Base-by-base conservation (phyloP, 345 rosid species). In the Xanthoceras sorbifolium region DNA sequence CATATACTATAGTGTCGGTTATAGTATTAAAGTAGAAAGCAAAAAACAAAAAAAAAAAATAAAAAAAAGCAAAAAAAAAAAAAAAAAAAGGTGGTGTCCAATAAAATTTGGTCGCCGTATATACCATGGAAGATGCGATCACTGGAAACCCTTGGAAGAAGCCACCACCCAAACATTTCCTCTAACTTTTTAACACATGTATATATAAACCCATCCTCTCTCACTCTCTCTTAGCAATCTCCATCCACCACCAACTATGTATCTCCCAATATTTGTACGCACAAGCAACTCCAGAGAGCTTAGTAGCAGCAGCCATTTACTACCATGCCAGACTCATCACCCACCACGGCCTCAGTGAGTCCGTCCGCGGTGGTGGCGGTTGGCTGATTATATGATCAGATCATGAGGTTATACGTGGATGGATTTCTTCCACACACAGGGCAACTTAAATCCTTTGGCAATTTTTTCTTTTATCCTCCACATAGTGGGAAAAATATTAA, bases 51-150 rank as follows among this genome's bases (percentile, higher is more conserved):
- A 18, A 2, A 68, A 12, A 36, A 38, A 48, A 40, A 59, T 63
- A 22, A 17, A 20, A 20, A 3, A 64, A 36, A 63, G 72, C 0
- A 23, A 50, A 72, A 28, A 3, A 42, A 54, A 64, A 66, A 77
- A 14, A 29, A 5, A 9, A 7, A 77, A 29, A 62, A 69, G 68
- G 59, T 15, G 12, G 81, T 32, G 73, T 74, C 8, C 70, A 73
- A 63, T 76, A 75, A 72, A 62, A 57, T 67, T 70, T 82, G 83
- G 82, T 67, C 67, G 74, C 76, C 75, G 88, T 78, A 87, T 87
- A 81, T 87, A 52, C 88, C 67, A 38, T 81, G 82, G 86, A 85
- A 85, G 88, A 87, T 87, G 85, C 88, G n/a, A 75, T 69, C 71
- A 26, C 64, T 46, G 46, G 48, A 32, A 60, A 36, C 64, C 81